Percentiles rank a stretch among this genome's conserved stretches.
phyloP scores from a whole-genome alignment of 805 yeast species.

The Wickerhamomyces sydowiorum region DNA sequence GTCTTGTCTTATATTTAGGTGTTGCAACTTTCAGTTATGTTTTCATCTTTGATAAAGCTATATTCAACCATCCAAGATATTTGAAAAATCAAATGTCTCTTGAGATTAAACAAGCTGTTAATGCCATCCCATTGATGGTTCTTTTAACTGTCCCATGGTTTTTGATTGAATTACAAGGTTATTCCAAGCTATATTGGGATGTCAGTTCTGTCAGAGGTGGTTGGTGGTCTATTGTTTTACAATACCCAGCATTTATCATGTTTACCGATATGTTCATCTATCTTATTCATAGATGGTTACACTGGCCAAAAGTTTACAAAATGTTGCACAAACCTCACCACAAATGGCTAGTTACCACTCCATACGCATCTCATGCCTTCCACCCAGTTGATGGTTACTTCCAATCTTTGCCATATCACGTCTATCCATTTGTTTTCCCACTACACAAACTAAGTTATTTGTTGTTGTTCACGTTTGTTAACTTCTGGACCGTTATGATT shows the following conservation, averaged over 20 bases:
- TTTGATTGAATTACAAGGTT: constrained; percentile 75
- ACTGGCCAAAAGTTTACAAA: constrained; percentile 88
- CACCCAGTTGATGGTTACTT: constrained; percentile 96
- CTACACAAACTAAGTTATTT: constrained; percentile 83
- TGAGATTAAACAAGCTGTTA: constrained; percentile 73
- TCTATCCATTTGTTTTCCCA: constrained; percentile 89
- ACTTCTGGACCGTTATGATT: constrained; percentile 97
- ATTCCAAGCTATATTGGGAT: constrained; percentile 69
- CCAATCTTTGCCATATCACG: constrained; percentile 90
- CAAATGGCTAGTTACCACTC: constrained; percentile 98
- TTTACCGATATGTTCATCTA: constrained; percentile 95
- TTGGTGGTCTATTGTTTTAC: constrained; percentile 56
- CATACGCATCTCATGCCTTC: constrained; percentile 97
- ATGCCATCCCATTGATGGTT: constrained; percentile 90
- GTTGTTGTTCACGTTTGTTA: constrained; percentile 80
- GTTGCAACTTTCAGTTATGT: constrained; percentile 75
- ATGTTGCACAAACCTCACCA: constrained; percentile 93
- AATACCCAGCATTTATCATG: constrained; percentile 74
- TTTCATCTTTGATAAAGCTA: constrained; percentile 78
- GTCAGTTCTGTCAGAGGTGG: constrained; percentile 62
- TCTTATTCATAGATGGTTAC: constrained; percentile 86
- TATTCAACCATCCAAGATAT: constrained; percentile 93
- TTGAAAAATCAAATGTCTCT: constrained; percentile 86
- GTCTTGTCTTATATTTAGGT: constrained; percentile 73
- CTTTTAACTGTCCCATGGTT: constrained; percentile 87